Percentiles rank a stretch among this genome's conserved stretches.
These are phyloP conservation scores for Cladorrhinum sp. DNA, from an alignment of 2,329 filamentous ascomycete species.

Conservation along the genomic window DNA sequence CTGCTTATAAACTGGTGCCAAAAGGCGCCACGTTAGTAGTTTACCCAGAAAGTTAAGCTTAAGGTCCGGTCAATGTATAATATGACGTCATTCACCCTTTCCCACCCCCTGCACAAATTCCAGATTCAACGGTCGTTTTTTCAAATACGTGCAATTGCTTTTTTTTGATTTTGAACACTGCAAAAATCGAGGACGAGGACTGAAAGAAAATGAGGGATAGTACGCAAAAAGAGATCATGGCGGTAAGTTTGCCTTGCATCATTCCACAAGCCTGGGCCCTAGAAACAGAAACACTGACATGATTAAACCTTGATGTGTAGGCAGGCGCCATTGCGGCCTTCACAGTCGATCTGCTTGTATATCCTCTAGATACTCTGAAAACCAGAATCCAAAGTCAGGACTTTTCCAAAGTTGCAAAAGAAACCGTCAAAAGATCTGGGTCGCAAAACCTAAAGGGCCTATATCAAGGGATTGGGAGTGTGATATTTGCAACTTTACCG, in stretches of 20 bases:
- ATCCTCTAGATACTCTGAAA: conserved; percentile 86
- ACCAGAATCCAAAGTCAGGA: conserved; percentile 79
- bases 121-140: no score
- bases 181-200: no score
- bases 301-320: conserved; percentile 46
- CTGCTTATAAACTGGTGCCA: no score
- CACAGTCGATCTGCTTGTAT: conserved; percentile 79
- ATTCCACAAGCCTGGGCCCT: no score
- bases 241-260: not conserved
- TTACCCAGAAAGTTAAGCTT: no score
- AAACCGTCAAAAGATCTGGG: conserved; percentile 54
- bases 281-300: not conserved
- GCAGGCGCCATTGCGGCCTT: conserved; percentile 84
- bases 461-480: conserved; percentile 84
- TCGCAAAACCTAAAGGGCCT: conserved; percentile 58
- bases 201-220: conserved; percentile 6
- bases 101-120: no score
- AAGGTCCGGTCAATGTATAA: no score
- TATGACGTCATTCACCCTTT: no score
- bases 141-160: no score
- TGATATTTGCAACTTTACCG: conserved; percentile 84
- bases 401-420: conserved; percentile 65
- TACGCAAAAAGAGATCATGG: conserved; percentile 8
- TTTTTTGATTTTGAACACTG: no score
- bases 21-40: no score